Percentiles rank a stretch among this genome's conserved stretches.
phyloP scores from a whole-genome alignment of 2,329 filamentous ascomycete genomes.

The Fusarium miscanthi region DNA sequence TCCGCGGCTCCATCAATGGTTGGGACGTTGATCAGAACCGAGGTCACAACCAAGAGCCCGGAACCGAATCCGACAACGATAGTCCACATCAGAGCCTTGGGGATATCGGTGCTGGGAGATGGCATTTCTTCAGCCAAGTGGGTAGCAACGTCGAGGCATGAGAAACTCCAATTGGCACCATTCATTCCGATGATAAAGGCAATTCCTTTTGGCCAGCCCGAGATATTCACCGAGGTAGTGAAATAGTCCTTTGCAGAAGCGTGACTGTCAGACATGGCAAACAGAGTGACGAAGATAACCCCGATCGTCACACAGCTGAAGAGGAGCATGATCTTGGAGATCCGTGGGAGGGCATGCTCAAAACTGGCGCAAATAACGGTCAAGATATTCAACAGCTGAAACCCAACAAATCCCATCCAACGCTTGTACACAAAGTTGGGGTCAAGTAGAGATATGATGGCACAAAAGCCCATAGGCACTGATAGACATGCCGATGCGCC shows the following conservation, averaged over 20 bases:
- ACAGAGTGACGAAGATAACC: neutral
- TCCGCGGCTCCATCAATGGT: neutral
- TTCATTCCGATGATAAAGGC: constrained; percentile 9
- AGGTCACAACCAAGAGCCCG: neutral
- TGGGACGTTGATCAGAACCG: neutral
- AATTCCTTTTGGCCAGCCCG: constrained; percentile 9
- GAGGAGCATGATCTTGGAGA: neutral
- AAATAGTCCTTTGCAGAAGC: neutral
- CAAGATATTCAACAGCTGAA: constrained; percentile 1
- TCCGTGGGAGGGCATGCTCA: neutral
- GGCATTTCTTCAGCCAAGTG: constrained; percentile 15
- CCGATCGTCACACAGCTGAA: constrained; percentile 1
- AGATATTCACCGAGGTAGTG: neutral
- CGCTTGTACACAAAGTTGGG: constrained; percentile 3
- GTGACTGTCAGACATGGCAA: neutral
- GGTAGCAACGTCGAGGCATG: neutral
- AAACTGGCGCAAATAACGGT: neutral
- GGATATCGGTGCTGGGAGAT: neutral
- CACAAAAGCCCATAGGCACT: neutral
- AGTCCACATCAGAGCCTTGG: constrained; percentile 10
- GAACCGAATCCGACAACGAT: constrained; percentile 3
- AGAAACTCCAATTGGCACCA: constrained; percentile 5
- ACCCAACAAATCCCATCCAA: constrained; percentile 7
- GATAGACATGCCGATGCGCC: constrained; percentile 1
- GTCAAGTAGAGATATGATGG: neutral